Conservation (phyloP, 2,329 filamentous ascomycete genomes). For the Blastomyces emzantsi region DNA sequence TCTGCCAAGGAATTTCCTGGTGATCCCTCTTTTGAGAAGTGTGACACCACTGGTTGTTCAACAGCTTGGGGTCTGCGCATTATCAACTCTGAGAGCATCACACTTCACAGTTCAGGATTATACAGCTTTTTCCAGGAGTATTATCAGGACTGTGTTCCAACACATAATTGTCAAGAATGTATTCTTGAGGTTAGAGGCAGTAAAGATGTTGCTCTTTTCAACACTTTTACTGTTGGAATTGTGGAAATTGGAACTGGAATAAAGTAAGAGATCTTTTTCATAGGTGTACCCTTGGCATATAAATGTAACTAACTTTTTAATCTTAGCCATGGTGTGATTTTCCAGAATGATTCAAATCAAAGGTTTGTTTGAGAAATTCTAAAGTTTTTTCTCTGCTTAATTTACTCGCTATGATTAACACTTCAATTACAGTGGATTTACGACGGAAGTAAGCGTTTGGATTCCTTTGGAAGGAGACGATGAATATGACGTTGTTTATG, state of each 20-base stretch:
- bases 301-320: not conserved
- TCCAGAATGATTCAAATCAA: conserved; percentile 11
- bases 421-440: conserved; percentile 8
- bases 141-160: conserved; percentile 39
- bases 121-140: conserved; percentile 58
- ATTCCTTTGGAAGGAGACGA: conserved; percentile 5
- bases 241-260: conserved; percentile 16
- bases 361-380: not conserved
- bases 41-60: conserved; percentile 28
- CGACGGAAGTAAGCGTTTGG: conserved; percentile 8
- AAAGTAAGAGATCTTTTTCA: not conserved
- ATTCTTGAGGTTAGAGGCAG: conserved; percentile 18
- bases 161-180: conserved; percentile 41
- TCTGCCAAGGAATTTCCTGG: conserved; percentile 31
- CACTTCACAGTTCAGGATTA: conserved; percentile 54
- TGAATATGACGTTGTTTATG: conserved; percentile 8
- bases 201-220: conserved; percentile 19
- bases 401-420: not conserved
- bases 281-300: not conserved
- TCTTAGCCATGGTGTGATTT: not conserved
- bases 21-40: conserved; percentile 46
- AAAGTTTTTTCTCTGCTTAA: not conserved
- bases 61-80: conserved; percentile 57
- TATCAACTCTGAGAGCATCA: conserved; percentile 46
- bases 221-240: conserved; percentile 20